Evolutionary conservation across 768 basidiomycete genomes (phyloP).

Genomic region (Paxillus ammoniavirescens): DNA sequence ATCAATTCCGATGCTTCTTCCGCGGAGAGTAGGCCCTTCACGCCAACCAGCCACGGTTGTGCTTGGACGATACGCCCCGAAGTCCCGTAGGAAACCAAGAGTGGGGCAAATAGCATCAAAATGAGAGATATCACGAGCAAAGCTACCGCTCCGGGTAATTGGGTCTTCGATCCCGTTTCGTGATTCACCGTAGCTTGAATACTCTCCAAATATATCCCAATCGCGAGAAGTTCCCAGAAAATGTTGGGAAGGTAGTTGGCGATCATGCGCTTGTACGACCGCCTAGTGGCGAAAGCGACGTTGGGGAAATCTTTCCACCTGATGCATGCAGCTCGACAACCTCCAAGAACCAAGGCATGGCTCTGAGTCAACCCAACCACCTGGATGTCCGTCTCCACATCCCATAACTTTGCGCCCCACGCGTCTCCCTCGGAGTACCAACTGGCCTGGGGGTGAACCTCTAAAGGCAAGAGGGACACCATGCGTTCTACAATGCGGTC

Average conservation of each 20-base stretch:
- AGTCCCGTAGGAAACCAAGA: slow-evolving; percentile 10
- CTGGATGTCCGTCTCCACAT: slow-evolving; percentile 16
- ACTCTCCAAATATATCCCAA: neutral
- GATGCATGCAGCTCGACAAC: slow-evolving; percentile 21
- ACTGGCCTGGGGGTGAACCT: neutral
- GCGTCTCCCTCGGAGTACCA: slow-evolving; percentile 23
- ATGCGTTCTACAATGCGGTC: slow-evolving; percentile 22
- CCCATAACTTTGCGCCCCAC: slow-evolving; percentile 18
- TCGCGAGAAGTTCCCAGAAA: slow-evolving; percentile 1
- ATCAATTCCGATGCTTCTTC: slow-evolving; percentile 14
- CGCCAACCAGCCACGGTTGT: slow-evolving; percentile 23
- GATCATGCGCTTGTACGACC: slow-evolving; percentile 13
- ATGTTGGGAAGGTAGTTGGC: slow-evolving; percentile 2
- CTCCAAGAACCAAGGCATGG: slow-evolving; percentile 20
- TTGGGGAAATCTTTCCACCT: slow-evolving; percentile 24
- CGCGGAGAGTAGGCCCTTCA: slow-evolving; percentile 25
- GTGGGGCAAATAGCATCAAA: slow-evolving; percentile 15
- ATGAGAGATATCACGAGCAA: neutral
- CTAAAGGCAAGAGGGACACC: slow-evolving; percentile 17
- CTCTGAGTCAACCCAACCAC: slow-evolving; percentile 18
- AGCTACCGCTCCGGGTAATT: neutral
- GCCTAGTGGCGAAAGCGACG: slow-evolving; percentile 11
- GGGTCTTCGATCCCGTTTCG: too few relatives aligned
- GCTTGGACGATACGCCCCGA: slow-evolving; percentile 16
- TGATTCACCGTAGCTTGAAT: fast-evolving